Conservation (phyloP, 352 stramenopile genomes). For the Peronospora farinosa region DNA sequence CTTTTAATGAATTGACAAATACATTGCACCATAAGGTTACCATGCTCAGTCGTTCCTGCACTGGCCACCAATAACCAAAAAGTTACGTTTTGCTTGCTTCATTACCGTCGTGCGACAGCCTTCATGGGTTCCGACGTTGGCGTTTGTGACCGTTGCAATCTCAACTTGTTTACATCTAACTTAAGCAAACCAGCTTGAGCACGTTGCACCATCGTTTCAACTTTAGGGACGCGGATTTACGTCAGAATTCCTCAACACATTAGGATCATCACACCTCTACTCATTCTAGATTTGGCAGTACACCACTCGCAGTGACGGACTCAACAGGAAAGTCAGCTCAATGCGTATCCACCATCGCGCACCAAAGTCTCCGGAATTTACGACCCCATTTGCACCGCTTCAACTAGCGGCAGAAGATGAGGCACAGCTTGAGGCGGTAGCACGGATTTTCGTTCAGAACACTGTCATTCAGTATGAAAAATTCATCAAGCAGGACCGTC, state of each 20-base stretch:
- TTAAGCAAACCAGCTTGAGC: constrained; percentile 10
- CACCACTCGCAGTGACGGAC: constrained; percentile 6
- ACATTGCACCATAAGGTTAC: constrained; percentile 1
- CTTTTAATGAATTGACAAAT: constrained; percentile 6
- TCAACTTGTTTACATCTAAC: constrained; percentile 18
- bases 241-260: constrained; percentile 8
- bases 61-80: constrained; percentile 16
- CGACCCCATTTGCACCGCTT: constrained; percentile 43
- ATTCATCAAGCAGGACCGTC: constrained; percentile 37
- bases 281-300: constrained; percentile 23
- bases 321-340: constrained; percentile 15
- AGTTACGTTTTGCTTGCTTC: constrained; percentile 8
- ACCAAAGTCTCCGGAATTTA: constrained; percentile 26
- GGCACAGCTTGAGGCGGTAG: constrained; percentile 33
- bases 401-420: constrained; percentile 36
- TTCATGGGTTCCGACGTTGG: constrained; percentile 1
- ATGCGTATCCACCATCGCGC: constrained; percentile 28
- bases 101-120: constrained; percentile 20
- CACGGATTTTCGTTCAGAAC: constrained; percentile 43
- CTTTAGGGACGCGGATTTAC: constrained; percentile 7
- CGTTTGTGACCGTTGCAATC: constrained; percentile 19
- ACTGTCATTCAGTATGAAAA: constrained; percentile 46
- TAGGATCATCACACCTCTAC: not conserved
- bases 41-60: constrained; percentile 14
- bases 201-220: constrained; percentile 18